A percentile compares a stretch with the other conserved stretches of the same genome.
These are phyloP conservation scores for Jacaranda mimosifolia DNA, from an alignment of 257 asterid genomes.

Conservation along the genomic window DNA sequence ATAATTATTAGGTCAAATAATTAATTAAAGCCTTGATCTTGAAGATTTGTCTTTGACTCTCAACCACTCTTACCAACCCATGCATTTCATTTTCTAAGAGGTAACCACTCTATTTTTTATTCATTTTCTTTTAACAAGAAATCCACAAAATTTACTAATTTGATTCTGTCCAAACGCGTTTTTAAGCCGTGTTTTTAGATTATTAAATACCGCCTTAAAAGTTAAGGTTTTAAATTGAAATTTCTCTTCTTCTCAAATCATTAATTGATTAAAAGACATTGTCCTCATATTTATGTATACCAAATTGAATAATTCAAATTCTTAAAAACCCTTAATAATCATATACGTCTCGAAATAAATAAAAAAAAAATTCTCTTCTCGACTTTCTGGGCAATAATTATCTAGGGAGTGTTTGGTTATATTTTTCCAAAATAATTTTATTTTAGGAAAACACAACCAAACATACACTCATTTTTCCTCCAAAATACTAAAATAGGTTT, in stretches of 20 bases:
- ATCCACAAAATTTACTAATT: neutral
- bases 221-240: constrained; percentile 10
- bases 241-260: neutral
- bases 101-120: neutral
- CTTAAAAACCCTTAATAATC: no score
- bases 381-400: no score
- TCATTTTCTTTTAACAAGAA: neutral
- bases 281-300: no score
- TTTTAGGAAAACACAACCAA: no score
- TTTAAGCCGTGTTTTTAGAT: neutral
- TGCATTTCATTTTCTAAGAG: constrained; percentile 11
- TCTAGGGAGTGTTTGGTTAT: no score
- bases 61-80: constrained; percentile 18
- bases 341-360: no score
- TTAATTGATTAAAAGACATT: no score
- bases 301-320: no score
- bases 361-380: no score
- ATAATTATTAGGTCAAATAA: neutral
- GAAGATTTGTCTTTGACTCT: neutral
- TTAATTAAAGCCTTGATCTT: constrained; percentile 11
- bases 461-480: no score
- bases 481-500: no score
- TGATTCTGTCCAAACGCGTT: constrained; percentile 1
- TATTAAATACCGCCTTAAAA: neutral
- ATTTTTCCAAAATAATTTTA: no score